Percentiles rank a stretch among this genome's conserved stretches.
phyloP scores from a whole-genome alignment of 2,329 filamentous ascomycete species.

The Blumeria hordei region DNA sequence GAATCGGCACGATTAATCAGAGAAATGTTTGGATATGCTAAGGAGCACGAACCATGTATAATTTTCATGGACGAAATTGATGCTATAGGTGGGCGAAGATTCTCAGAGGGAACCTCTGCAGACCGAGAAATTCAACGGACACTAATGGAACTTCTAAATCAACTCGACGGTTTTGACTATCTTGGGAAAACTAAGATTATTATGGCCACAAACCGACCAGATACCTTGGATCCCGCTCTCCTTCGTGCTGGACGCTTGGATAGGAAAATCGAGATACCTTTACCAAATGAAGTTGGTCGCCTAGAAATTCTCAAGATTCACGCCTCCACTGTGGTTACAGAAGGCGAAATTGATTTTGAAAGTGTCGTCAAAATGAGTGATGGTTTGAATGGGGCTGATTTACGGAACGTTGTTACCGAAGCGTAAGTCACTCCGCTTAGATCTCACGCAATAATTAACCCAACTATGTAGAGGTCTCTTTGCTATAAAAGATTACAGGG shows the following conservation, averaged over 20 bases:
- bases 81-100: constrained; percentile 86
- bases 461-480: constrained; percentile 48
- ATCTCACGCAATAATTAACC: constrained; percentile 3
- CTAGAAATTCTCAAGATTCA: constrained; percentile 98
- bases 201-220: constrained; percentile 96
- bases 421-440: constrained; percentile 40
- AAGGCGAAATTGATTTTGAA: constrained; percentile 95
- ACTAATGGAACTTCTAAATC: constrained; percentile 94
- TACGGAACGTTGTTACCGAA: constrained; percentile 94
- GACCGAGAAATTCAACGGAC: constrained; percentile 97
- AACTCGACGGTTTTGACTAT: constrained; percentile 97
- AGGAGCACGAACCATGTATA: constrained; percentile 97
- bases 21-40: constrained; percentile 99
- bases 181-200: constrained; percentile 99
- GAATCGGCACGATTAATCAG: constrained; percentile 91
- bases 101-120: constrained; percentile 90
- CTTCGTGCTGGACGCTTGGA: constrained; percentile 83
- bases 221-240: constrained; percentile 82
- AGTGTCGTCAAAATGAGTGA: constrained; percentile 99
- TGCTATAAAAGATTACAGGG: constrained; percentile 94
- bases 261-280: constrained; percentile 89
- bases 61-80: constrained; percentile 99
- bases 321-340: constrained; percentile 58
- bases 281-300: constrained; percentile 90
- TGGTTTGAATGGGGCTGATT: constrained; percentile 86